phyloP scores from a whole-genome alignment of 768 basidiomycete species.

The Tylopilus plumbeoviolaceoides region DNA sequence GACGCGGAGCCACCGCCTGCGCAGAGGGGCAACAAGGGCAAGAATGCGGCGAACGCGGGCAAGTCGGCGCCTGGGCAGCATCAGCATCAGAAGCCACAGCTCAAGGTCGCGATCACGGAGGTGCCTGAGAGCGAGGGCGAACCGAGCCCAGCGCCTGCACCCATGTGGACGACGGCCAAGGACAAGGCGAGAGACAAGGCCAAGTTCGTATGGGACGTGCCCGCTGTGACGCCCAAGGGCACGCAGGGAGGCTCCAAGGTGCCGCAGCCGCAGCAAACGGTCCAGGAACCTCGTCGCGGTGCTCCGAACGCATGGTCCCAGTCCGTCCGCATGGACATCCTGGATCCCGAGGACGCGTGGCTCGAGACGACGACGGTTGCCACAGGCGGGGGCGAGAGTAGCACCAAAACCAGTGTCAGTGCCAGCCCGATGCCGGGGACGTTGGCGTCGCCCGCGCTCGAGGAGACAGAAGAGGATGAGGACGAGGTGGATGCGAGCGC shows the following conservation, averaged over 20 bases:
- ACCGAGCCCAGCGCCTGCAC: not conserved
- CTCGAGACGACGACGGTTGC: not conserved
- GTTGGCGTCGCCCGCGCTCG: not conserved
- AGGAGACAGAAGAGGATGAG: conserved; percentile 12
- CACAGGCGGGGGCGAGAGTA: not conserved
- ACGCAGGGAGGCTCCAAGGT: conserved; percentile 15
- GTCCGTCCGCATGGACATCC: conserved; percentile 11
- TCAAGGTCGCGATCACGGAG: conserved; percentile 16
- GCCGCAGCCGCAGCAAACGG: conserved; percentile 7
- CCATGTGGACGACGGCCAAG: conserved; percentile 4
- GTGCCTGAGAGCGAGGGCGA: conserved; percentile 19
- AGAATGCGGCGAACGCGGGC: not conserved
- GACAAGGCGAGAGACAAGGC: conserved; percentile 9
- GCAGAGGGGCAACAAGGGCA: conserved; percentile 14
- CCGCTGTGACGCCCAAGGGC: too few species aligned
- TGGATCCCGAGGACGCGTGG: conserved; percentile 14
- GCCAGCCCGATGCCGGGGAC: conserved; percentile 5
- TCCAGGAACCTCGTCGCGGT: conserved; percentile 5
- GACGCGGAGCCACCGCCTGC: conserved; percentile 9
- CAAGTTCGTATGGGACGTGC: conserved; percentile 19
- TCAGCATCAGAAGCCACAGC: conserved; percentile 11
- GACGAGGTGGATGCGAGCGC: conserved; percentile 20
- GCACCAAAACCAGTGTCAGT: not conserved
- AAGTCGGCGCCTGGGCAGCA: not conserved
- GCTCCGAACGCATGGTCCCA: conserved; percentile 7